A percentile compares a stretch with the other conserved stretches of the same genome.
These are phyloP conservation scores for Talaromyces amestolkiae DNA, from an alignment of 2,329 filamentous ascomycete genomes.

Conservation along the genomic window DNA sequence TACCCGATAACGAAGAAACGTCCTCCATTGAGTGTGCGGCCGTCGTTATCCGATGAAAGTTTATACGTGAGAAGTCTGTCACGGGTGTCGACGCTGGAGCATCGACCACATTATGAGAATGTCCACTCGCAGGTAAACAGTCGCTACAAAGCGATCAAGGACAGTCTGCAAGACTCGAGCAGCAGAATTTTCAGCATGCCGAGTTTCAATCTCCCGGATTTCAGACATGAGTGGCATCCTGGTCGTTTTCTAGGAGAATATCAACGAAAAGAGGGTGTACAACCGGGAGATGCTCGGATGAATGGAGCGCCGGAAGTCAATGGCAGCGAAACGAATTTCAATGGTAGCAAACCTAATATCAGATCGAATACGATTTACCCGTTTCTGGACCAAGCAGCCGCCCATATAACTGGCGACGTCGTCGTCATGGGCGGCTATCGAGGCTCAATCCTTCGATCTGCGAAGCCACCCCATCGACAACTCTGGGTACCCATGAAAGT, in stretches of 20 bases:
- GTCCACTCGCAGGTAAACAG: conserved; percentile 84
- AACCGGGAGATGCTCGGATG: neutral
- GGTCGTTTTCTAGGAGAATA: conserved; percentile 33
- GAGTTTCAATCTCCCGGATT: conserved; percentile 41
- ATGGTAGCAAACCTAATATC: conserved; percentile 15
- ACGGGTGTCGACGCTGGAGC: conserved; percentile 75
- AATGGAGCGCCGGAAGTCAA: conserved; percentile 11
- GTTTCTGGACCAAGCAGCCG: conserved; percentile 60
- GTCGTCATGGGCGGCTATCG: conserved; percentile 88
- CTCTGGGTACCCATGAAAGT: conserved; percentile 94
- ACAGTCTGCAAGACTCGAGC: conserved; percentile 80
- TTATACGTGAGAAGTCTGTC: conserved; percentile 71
- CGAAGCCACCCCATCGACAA: conserved; percentile 77
- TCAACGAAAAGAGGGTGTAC: conserved; percentile 20
- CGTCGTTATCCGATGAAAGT: conserved; percentile 74
- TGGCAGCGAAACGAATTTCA: neutral
- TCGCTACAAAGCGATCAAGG: conserved; percentile 82
- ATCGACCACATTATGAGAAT: conserved; percentile 76
- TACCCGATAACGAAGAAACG: conserved; percentile 28
- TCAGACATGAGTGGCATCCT: conserved; percentile 37
- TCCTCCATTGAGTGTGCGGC: conserved; percentile 46
- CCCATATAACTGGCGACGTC: conserved; percentile 74
- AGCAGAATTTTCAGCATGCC: conserved; percentile 59
- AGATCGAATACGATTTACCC: conserved; percentile 33
- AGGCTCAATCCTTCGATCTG: conserved; percentile 82